Evolutionary conservation across 768 basidiomycete genomes (phyloP), one percentile per base, ranked within the genome.

Genomic region (Phaeolepiota aurea): DNA sequence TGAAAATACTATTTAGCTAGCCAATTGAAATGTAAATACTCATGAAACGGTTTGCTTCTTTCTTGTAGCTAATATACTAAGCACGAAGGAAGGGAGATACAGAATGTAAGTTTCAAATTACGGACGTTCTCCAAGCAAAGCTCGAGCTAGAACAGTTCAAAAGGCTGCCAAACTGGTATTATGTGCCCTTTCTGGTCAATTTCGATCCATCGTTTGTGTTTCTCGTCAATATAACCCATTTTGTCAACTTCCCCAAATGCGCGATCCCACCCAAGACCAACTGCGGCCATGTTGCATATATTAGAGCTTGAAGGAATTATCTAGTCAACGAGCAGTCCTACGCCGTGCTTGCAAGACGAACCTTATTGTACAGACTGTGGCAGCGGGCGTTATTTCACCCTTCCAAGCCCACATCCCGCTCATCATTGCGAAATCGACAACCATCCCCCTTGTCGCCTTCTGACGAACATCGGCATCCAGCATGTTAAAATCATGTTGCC

Each of bases 381-480:
- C 77, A 11, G 65, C 65, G 1, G 82, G 79, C 13, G 54, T 51
- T 3, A 67, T 54, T 30, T 73, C 71, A 11, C 59, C 60, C 5
- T 59, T 50, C 45, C 54, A 56, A 2, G 65, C 55, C 83, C 83
- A 86, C 31, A 77, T 50, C 12, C 83, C 83, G 41, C 69, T 74
- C 18, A 83, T 44, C 51, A 84, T 44, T 9, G 83, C 82, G 44
- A 83, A 71, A 55, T 86, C 83, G 4, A 84, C 73, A 35, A 86
- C 54, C 66, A 78, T 74, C 1, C 82, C 83, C 36, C 64, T 66
- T 13, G 81, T 83, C 19, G 73, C 65, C n/a, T 50, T 51, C 12
- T 71, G 55, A 41, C 79, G 60, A 34, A 66, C 63, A 23, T 59
- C 59, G 5, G 56, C 42, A n/a, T 56, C 49, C 15, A 76, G 48